Conservation (phyloP, 2,329 filamentous ascomycete species). For the Parafenestella ontariensis region DNA sequence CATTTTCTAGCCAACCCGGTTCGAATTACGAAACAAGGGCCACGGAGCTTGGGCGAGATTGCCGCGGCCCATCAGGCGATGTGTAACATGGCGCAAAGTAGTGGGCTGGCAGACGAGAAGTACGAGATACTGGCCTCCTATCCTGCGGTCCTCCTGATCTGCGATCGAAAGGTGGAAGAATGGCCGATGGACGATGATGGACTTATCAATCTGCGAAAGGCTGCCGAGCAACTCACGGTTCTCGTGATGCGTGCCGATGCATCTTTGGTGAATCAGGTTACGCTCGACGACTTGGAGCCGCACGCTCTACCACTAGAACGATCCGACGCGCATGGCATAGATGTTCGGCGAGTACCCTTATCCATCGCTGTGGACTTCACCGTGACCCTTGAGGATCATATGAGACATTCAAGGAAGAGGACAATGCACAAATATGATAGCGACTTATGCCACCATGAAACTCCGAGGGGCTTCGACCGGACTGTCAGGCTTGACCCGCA, state of each 20-base stretch:
- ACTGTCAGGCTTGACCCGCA: neutral
- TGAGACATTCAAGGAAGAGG: neutral
- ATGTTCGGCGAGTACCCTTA: constrained; percentile 13
- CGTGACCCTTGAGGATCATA: constrained; percentile 1
- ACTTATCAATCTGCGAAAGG: constrained; percentile 19
- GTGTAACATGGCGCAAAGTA: constrained; percentile 10
- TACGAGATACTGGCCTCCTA: constrained; percentile 15
- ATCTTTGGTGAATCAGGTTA: constrained; percentile 2
- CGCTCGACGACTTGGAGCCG: constrained; percentile 11
- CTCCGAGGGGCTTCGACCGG: neutral
- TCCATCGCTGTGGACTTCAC: constrained; percentile 7
- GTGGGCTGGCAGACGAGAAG: constrained; percentile 13
- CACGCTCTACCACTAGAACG: constrained; percentile 21
- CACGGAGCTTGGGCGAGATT: constrained; percentile 12
- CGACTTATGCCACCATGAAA: neutral
- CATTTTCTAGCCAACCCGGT: constrained; percentile 21
- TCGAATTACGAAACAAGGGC: constrained; percentile 15
- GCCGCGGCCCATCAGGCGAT: constrained; percentile 14
- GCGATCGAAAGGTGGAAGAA: constrained; percentile 11
- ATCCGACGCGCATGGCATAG: constrained; percentile 15
- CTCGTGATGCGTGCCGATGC: constrained; percentile 10
- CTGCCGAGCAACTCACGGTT: constrained; percentile 13
- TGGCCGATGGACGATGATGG: constrained; percentile 7
- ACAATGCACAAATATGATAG: neutral
- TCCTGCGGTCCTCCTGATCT: constrained; percentile 16